A percentile compares a stretch with the other conserved stretches of the same genome.
Evolutionary conservation across 2,329 filamentous ascomycete species (phyloP).

Genomic region (Malbranchea cinnamomea): DNA sequence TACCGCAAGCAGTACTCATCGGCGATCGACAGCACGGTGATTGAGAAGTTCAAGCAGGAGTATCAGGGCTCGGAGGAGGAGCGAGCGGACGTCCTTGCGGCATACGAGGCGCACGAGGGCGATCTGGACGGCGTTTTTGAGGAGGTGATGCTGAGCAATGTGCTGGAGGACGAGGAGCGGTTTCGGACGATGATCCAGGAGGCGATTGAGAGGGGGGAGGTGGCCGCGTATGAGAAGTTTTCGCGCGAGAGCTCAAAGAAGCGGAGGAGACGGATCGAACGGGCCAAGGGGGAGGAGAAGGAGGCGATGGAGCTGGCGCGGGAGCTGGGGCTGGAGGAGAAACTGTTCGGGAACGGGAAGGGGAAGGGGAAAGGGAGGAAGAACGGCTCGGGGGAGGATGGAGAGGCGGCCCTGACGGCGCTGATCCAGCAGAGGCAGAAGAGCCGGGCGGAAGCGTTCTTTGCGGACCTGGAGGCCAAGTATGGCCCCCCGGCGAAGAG

Average conservation of each 20-base stretch:
- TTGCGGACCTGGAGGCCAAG: slow-evolving; percentile 64
- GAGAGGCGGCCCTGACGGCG: slow-evolving; percentile 45
- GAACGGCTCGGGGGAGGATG: slow-evolving; percentile 27
- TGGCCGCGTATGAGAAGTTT: slow-evolving; percentile 54
- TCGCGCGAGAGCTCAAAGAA: slow-evolving; percentile 56
- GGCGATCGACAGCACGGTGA: slow-evolving; percentile 56
- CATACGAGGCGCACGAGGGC: slow-evolving; percentile 60
- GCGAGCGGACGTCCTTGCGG: slow-evolving; percentile 56
- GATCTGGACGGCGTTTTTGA: slow-evolving; percentile 66
- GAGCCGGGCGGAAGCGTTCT: slow-evolving; percentile 44
- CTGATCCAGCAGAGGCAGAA: slow-evolving; percentile 60
- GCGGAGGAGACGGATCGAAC: slow-evolving; percentile 42
- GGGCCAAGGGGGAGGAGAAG: slow-evolving; percentile 50
- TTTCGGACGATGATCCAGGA: slow-evolving; percentile 69
- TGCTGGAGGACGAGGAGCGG: slow-evolving; percentile 68
- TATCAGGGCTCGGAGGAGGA: slow-evolving; percentile 87
- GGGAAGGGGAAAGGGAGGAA: slow-evolving; percentile 20
- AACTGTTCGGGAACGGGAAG: slow-evolving; percentile 40
- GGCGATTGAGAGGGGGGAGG: slow-evolving; percentile 57
- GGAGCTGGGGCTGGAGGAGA: slow-evolving; percentile 58
- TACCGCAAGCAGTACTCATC: slow-evolving; percentile 74
- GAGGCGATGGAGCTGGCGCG: slow-evolving; percentile 64
- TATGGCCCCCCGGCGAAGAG: slow-evolving; percentile 37
- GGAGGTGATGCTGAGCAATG: slow-evolving; percentile 71
- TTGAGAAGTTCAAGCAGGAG: slow-evolving; percentile 57